These are phyloP conservation scores for Corinectria fuckeliana DNA, from an alignment of 2,329 filamentous ascomycete genomes.

Conservation along the genomic window DNA sequence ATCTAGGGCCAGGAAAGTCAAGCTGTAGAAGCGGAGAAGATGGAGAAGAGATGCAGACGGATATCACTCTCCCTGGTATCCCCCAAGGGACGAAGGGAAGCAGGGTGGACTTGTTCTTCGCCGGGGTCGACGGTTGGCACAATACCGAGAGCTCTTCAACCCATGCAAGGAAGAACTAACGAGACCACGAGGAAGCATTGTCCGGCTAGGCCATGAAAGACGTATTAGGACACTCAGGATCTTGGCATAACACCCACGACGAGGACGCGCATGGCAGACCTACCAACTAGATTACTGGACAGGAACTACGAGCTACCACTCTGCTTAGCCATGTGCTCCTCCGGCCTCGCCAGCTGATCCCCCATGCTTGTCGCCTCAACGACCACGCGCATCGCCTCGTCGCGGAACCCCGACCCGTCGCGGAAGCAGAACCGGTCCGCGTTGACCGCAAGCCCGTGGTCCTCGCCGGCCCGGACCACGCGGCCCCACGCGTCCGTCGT, in stretches of 20 bases:
- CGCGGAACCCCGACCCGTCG: slow-evolving; percentile 31
- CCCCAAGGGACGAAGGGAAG: too few species aligned
- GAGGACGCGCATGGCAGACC: neutral
- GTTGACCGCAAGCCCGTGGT: slow-evolving; percentile 37
- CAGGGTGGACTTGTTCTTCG: neutral
- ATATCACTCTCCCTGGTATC: too few species aligned
- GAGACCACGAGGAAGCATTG: too few species aligned
- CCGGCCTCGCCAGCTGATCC: slow-evolving; percentile 22
- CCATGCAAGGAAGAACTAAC: too few species aligned
- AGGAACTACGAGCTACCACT: neutral
- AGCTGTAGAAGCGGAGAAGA: neutral
- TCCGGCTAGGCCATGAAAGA: too few species aligned
- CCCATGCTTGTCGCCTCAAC: slow-evolving; percentile 30
- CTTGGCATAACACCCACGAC: neutral
- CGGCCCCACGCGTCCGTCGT: slow-evolving; percentile 36
- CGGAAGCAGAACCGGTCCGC: slow-evolving; percentile 43
- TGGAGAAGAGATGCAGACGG: neutral
- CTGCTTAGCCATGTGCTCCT: slow-evolving; percentile 16
- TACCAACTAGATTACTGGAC: neutral
- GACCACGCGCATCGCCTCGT: slow-evolving; percentile 34
- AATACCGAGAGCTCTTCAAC: too few species aligned
- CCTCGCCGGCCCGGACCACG: slow-evolving; percentile 27
- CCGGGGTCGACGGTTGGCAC: neutral
- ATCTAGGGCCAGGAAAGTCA: neutral
- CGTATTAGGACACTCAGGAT: too few species aligned